Evolutionary conservation across 768 basidiomycete species (phyloP).

Genomic region (Boletellus ananiceps): DNA sequence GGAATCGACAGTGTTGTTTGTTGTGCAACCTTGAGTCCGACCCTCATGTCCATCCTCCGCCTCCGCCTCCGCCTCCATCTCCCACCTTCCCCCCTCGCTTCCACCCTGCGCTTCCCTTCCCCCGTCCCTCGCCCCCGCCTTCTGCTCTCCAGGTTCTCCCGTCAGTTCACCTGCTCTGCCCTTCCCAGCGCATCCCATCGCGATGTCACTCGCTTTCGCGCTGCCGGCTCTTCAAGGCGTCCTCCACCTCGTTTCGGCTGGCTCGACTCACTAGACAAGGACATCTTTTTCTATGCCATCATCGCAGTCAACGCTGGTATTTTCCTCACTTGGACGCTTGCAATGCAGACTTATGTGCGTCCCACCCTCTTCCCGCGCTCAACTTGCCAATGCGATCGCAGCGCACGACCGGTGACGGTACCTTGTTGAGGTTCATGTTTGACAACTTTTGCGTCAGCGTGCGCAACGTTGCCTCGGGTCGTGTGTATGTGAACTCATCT

Average conservation of each 20-base stretch:
- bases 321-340: conserved; percentile 54
- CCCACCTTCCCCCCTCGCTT: not conserved
- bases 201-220: conserved; percentile 5
- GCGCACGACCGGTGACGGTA: conserved; percentile 38
- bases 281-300: conserved; percentile 57
- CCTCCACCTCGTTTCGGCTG: conserved; percentile 28
- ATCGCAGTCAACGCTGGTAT: conserved; percentile 60
- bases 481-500: conserved; percentile 45
- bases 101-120: not conserved
- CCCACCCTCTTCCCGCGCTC: conserved; percentile 10
- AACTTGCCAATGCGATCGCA: conserved; percentile 2
- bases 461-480: conserved; percentile 57
- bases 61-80: conserved; percentile 11
- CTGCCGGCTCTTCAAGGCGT: conserved; percentile 22
- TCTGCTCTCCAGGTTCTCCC: conserved; percentile 3
- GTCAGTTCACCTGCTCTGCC: conserved; percentile 16
- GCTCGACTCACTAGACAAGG: conserved; percentile 51
- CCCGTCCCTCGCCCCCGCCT: not conserved
- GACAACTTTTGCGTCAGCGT: conserved; percentile 62
- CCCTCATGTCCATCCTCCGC: conserved; percentile 6
- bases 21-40: conserved; percentile 1
- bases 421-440: conserved; percentile 45
- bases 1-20: conserved; percentile 5
- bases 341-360: conserved; percentile 30
- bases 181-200: conserved; percentile 23